Evolutionary conservation across 2,329 filamentous ascomycete genomes (phyloP), one percentile per base, ranked within the genome.

Genomic region (Mariannaea elegans): DNA sequence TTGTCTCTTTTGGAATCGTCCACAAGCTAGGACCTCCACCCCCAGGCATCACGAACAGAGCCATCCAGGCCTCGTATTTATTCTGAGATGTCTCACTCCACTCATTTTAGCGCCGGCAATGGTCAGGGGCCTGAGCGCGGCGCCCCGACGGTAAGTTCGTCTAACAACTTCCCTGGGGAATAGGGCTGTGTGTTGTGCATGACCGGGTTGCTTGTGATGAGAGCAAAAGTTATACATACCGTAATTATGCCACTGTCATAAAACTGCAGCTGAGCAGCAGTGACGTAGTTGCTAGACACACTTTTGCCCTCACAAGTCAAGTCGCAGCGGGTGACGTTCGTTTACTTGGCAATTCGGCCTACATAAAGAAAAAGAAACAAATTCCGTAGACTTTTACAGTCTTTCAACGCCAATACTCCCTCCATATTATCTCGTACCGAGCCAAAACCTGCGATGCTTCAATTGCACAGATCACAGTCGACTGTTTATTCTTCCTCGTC

Each of bases 401-500:
- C 56, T 45, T 41, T 16, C n/a, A 60, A 69, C 67, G 65, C 67
- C 67, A 38, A 16, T 59, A 66, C 67, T 70, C 67, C 67, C 52
- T 18, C 29, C 44, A 61, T 41, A 46, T 29, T 14, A 12, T 31
- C 51, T 56, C 24, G 38, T 46, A 46, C 48, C 24, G 41, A 38
- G 34, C 29, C 23, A 36, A 52, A 47, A 19, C 13, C 27, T 31
- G 53, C 46, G 52, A 56, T 24, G 36, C 23, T 39, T 14, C 23
- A 14, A 46, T 27, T 23, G 12, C 19, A 50, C 50, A 36, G 6
- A 38, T 31, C 21, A 9, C 13, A 13, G 19, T 34, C 39, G 44
- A 48, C 54, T 68, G 29, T 32, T 29, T 54, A 72, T 29, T 78
- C 76, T 16, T 84, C 76, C 16, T 84, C 84, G 2, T 84, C 84